These are phyloP conservation scores for Euphorbia pulcherrima DNA, from an alignment of 345 rosid species.

Conservation along the genomic window DNA sequence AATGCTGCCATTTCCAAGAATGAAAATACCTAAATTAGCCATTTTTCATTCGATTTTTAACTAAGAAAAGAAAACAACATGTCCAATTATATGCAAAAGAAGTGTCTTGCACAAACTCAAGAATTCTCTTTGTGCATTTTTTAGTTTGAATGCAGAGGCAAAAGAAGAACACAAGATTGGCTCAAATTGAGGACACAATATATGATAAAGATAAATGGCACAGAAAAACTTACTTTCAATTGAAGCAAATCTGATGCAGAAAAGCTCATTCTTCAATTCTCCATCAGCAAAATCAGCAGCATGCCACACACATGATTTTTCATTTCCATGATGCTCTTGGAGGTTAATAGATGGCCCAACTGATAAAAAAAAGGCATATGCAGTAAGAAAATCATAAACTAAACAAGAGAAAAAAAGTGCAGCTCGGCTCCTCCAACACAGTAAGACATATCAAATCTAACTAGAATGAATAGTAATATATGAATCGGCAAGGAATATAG, in stretches of 20 bases:
- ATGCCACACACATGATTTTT: conserved; percentile 74
- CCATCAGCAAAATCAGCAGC: conserved; percentile 73
- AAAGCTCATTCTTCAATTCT: conserved; percentile 68
- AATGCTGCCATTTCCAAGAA: not conserved
- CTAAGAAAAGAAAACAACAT: not conserved
- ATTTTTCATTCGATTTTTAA: not conserved
- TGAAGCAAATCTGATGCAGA: conserved; percentile 72
- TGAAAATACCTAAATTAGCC: not conserved
- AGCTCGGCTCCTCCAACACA: not conserved
- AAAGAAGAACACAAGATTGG: not conserved
- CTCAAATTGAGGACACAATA: not conserved
- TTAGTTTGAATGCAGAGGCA: not conserved
- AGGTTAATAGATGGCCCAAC: conserved; percentile 48
- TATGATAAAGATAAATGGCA: not conserved
- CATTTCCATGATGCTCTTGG: conserved; percentile 70
- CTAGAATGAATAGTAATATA: not conserved
- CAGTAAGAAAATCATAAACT: not conserved
- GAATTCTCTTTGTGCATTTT: not conserved
- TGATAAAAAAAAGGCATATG: conserved; percentile 15
- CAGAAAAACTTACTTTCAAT: conserved; percentile 51
- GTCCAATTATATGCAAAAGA: not conserved
- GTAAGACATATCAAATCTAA: not conserved
- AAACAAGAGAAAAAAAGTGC: not conserved
- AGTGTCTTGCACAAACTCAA: not conserved
- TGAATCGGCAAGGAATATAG: not conserved